Conservation (phyloP, 1,139 yeast species). For the Taphrina pruni region DNA sequence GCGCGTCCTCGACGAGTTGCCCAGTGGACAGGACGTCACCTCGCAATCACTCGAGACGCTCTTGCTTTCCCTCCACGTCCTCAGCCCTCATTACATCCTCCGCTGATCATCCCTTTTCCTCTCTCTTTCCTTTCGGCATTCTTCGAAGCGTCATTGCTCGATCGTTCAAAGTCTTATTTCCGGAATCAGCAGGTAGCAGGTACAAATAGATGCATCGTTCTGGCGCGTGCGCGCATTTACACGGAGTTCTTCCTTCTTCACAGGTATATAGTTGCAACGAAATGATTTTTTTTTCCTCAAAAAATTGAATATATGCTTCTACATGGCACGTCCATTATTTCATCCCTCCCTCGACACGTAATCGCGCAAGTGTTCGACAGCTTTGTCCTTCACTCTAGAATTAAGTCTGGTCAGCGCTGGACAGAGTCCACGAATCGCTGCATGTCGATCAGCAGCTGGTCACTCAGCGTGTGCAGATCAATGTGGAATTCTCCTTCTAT, state of each 20-base stretch:
- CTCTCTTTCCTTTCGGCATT: too few relatives aligned
- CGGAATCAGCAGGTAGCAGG: not conserved
- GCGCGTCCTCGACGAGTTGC: conserved; percentile 43
- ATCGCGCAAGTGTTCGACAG: not conserved
- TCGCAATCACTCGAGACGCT: conserved; percentile 34
- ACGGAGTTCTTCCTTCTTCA: not conserved
- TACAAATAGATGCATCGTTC: not conserved
- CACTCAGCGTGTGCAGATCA: conserved; percentile 94
- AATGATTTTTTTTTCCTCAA: not conserved
- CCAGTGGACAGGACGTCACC: conserved; percentile 14
- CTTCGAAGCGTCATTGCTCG: too few relatives aligned
- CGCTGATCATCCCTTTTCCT: too few relatives aligned
- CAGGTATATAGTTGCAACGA: not conserved
- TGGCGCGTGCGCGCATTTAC: not conserved
- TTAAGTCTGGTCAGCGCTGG: conserved; percentile 8
- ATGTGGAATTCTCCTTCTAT: conserved; percentile 91
- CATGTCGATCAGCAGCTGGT: conserved; percentile 83
- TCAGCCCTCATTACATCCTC: not conserved
- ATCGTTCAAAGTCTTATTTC: too few relatives aligned
- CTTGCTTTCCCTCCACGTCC: conserved; percentile 32
- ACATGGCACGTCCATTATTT: not conserved
- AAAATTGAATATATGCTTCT: not conserved
- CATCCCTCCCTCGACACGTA: not conserved
- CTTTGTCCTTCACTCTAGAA: not conserved
- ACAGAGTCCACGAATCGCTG: conserved; percentile 68